A percentile compares a stretch with the other conserved stretches of the same genome.
Evolutionary conservation across 768 basidiomycete species (phyloP).

Genomic region (Lactifluus pinguis): DNA sequence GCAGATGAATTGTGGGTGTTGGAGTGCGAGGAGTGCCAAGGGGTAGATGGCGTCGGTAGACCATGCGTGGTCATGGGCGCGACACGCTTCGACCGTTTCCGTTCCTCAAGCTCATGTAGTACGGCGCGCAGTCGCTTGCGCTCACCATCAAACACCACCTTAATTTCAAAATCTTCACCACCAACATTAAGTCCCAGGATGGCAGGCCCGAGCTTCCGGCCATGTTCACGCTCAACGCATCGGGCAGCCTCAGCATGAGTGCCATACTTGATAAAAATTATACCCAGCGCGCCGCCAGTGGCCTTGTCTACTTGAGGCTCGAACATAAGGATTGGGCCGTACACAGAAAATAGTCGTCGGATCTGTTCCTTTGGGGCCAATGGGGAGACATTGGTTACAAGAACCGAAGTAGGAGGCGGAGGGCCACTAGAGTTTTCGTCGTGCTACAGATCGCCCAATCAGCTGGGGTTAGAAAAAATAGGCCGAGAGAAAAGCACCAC

Average conservation of each 20-base stretch:
- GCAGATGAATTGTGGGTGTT: slow-evolving; percentile 15
- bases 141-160: slow-evolving; percentile 74
- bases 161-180: slow-evolving; percentile 50
- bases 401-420: slow-evolving; percentile 64
- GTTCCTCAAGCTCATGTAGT: slow-evolving; percentile 51
- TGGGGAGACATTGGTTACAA: slow-evolving; percentile 62
- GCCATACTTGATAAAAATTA: slow-evolving; percentile 63
- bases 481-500: slow-evolving; percentile 16
- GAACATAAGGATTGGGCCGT: slow-evolving; percentile 57
- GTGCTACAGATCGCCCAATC: slow-evolving; percentile 39
- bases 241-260: slow-evolving; percentile 57
- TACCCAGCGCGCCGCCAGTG: slow-evolving; percentile 77
- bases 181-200: slow-evolving; percentile 27
- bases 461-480: not conserved
- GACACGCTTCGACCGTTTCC: slow-evolving; percentile 33
- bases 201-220: slow-evolving; percentile 44
- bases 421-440: slow-evolving; percentile 64
- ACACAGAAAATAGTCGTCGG: slow-evolving; percentile 49
- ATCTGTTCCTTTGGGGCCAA: slow-evolving; percentile 61
- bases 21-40: slow-evolving; percentile 27
- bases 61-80: slow-evolving; percentile 10
- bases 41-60: slow-evolving; percentile 3
- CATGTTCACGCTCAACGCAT: slow-evolving; percentile 61
- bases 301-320: slow-evolving; percentile 72
- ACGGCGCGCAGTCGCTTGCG: slow-evolving; percentile 55